phyloP scores from a whole-genome alignment of 2,329 filamentous ascomycete species.

The Sporothrix protearum region DNA sequence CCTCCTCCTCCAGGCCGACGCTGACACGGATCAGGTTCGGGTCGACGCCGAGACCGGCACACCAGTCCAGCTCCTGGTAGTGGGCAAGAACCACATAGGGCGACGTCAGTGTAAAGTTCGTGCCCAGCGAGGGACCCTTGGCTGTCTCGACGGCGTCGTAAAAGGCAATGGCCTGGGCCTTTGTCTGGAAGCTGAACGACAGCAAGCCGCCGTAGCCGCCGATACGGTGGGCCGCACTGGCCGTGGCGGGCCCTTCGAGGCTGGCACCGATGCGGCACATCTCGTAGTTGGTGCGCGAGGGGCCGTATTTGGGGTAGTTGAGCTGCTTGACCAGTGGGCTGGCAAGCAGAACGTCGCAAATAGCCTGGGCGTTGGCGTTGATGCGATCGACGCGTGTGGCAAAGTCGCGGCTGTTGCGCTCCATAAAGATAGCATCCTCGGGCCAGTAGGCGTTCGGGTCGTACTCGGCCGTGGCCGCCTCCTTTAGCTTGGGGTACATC shows the following conservation, averaged over 20 bases:
- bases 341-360: slow-evolving; percentile 66
- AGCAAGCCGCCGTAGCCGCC: slow-evolving; percentile 89
- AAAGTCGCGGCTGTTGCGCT: slow-evolving; percentile 94
- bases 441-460: slow-evolving; percentile 85
- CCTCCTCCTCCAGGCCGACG: slow-evolving; percentile 79
- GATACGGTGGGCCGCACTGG: slow-evolving; percentile 51
- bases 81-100: slow-evolving; percentile 92
- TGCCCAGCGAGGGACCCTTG: slow-evolving; percentile 92
- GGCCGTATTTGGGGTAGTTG: slow-evolving; percentile 80
- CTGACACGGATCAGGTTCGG: slow-evolving; percentile 78
- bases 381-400: slow-evolving; percentile 75
- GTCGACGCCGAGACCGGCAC: slow-evolving; percentile 74
- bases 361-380: slow-evolving; percentile 78
- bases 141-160: slow-evolving; percentile 82
- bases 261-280: slow-evolving; percentile 56
- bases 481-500: slow-evolving; percentile 63
- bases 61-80: slow-evolving; percentile 91
- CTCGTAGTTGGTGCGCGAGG: slow-evolving; percentile 64
- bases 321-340: slow-evolving; percentile 67
- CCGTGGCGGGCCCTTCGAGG: slow-evolving; percentile 72
- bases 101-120: slow-evolving; percentile 90
- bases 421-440: slow-evolving; percentile 91
- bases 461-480: slow-evolving; percentile 61
- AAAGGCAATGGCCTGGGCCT: slow-evolving; percentile 70
- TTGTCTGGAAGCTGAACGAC: slow-evolving; percentile 73